Evolutionary conservation across 1,284 basidiomycete species (phyloP).

Genomic region (Malassezia pachydermatis): DNA sequence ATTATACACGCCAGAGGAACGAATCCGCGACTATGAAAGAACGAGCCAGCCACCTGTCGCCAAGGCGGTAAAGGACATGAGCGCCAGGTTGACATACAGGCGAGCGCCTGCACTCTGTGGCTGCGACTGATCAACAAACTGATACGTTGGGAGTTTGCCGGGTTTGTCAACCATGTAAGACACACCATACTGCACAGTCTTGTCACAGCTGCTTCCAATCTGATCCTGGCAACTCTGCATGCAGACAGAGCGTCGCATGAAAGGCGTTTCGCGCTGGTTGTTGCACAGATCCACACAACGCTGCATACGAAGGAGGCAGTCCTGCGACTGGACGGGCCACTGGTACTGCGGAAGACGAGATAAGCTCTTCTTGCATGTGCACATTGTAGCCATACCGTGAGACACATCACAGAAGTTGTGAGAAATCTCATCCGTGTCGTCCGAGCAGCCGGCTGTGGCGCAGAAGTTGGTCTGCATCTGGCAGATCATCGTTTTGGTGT

Average conservation of each 20-base stretch:
- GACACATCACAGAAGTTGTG: conserved; percentile 41
- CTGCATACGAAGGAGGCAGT: conserved; percentile 33
- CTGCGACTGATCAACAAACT: conserved; percentile 15
- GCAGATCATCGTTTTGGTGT: conserved; percentile 22
- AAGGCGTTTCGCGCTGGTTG: conserved; percentile 23
- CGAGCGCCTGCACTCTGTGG: conserved; percentile 13
- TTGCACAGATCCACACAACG: conserved; percentile 31
- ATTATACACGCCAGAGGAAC: too few species aligned
- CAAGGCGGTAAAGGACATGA: neutral
- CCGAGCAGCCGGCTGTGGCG: conserved; percentile 28
- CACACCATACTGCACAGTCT: conserved; percentile 34
- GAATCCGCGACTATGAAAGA: neutral
- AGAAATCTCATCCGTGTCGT: conserved; percentile 20
- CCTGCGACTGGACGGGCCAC: conserved; percentile 42
- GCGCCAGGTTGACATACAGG: neutral
- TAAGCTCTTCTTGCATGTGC: conserved; percentile 30
- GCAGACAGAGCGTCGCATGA: conserved; percentile 27
- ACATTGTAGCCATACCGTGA: conserved; percentile 31
- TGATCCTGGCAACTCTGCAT: conserved; percentile 25
- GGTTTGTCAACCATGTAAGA: conserved; percentile 34
- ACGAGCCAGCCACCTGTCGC: neutral
- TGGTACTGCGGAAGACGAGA: conserved; percentile 37
- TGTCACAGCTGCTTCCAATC: conserved; percentile 32
- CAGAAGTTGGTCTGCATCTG: conserved; percentile 36
- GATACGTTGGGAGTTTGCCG: conserved; percentile 29